Evolutionary conservation across 176 grass and related monocot genomes (phyloP), one percentile per base, ranked within the genome.

Genomic region (Luzula sylvatica): DNA sequence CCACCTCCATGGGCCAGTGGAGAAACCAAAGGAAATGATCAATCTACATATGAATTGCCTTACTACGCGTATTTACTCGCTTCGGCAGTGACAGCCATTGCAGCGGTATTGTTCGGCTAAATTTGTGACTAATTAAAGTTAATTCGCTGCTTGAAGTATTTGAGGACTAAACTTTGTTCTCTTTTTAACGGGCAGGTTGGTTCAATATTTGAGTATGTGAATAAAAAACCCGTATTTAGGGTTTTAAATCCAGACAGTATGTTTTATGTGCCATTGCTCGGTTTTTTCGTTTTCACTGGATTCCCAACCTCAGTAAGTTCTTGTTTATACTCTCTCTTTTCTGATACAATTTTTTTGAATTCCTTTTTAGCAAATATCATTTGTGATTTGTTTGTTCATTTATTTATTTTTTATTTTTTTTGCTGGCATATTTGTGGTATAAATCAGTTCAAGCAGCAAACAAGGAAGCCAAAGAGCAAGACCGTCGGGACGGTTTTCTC

Each of bases 251-350:
- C 84, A 32, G 90, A 96, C 67, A 96, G 80, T 60, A 61, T 74
- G 3, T 77, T 96, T 13, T 96, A 96, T 52, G 77, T 74, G 18
- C 90, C 84, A 11, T 48, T 96, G 53, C 84, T 96, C 3, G 90
- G 90, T 11, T 96, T 96, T 80, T 96, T 96, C 65, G 90, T 67
- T 65, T 82, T 89, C 58, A 82, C 90, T 59, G 90, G 90, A 22
- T 79, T 96, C 56, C 84, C 90, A 2, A 86, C 77, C 21, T 89
- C 90, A 55, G 90, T 96, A 77, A 76, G 81, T 60, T 64, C 1
- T 54, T n/a, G 30, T 9, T 46, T 56, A 54, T 41, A 68, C 54
- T 63, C 20, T 46, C 4, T 20, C 9, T 35, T 35, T 35, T 35
- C 0, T 35, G 5, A n/a, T n/a, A n/a, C n/a, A n/a, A n/a, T n/a